Base-by-base conservation (phyloP, 148 eudicot genomes). In the Linanthus parryae region DNA sequence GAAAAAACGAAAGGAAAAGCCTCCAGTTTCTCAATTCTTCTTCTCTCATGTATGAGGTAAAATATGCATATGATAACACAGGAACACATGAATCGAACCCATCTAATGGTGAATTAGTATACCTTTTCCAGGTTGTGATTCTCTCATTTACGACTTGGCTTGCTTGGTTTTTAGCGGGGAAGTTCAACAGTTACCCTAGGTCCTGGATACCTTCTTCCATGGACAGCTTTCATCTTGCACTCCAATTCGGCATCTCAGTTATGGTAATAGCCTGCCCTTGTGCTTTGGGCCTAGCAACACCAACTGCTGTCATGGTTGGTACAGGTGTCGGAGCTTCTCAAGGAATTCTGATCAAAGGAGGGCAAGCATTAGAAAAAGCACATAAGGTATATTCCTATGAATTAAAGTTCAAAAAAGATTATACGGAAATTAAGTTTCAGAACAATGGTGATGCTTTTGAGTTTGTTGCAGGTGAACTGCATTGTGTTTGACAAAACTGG, bases 241-340 rank as follows among this genome's bases (percentile, higher is more conserved):
- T 94, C 12, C 91, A 94, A 61, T 88, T 94, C 73, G 95, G 99
- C 33, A 94, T 94, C 18, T 82, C 99, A 29, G 96, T 94, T 28
- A 84, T 94, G 99, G 99, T 94, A 56, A 88, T 94, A 52, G 99
- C 99, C 2, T 94, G 99, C 56, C 99, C 96, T 3, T 94, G 99
- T 73, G 96, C 99, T 41, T 76, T 94, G 13, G 99, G 99, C 54
- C 67, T 94, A 72, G 99, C 99, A 30, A 94, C 99, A 34, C 99
- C 96, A 7, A 94, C 99, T 17, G 99, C 99, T 46, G 96, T 94
- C 44, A 94, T 94, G 99, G 99, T 94, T 73, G 99, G 99, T 54
- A 88, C 99, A 8, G 99, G 99, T 18, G 89, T 94, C 13, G 96
- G 99, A 56, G 99, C 99, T 53, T 71, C 99, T 44, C 95, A 84